Conservation (phyloP, 371 early-diverging fungal genomes). For the Zychaea mexicana region DNA sequence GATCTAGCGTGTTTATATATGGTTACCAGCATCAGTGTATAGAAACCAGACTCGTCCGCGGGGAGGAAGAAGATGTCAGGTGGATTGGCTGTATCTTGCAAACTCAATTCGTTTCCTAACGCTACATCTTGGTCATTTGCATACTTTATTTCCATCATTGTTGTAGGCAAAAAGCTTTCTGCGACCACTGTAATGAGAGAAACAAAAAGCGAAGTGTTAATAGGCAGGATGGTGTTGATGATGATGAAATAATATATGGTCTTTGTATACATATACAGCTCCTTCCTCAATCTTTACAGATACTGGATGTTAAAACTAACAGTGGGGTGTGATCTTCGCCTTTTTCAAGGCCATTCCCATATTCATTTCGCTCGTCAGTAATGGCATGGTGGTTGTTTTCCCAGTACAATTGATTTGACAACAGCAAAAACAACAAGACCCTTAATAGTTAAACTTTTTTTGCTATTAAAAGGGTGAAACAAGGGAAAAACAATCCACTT, state of each 20-base stretch:
- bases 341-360: slow-evolving; percentile 42
- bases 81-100: slow-evolving; percentile 32
- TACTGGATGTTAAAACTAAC: slow-evolving; percentile 16
- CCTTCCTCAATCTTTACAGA: too few species aligned
- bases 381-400: slow-evolving; percentile 40
- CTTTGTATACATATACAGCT: too few species aligned
- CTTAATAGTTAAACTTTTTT: too few species aligned
- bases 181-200: slow-evolving; percentile 19
- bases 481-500: too few species aligned
- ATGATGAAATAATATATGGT: too few species aligned
- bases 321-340: slow-evolving; percentile 48
- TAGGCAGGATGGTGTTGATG: too few species aligned
- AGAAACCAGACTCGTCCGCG: slow-evolving; percentile 39
- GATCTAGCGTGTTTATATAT: not conserved
- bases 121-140: slow-evolving; percentile 46
- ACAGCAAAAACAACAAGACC: too few species aligned
- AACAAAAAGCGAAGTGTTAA: too few species aligned
- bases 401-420: too few species aligned
- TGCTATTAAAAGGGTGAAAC: too few species aligned
- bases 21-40: slow-evolving; percentile 60
- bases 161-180: slow-evolving; percentile 36
- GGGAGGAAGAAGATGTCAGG: slow-evolving; percentile 49
- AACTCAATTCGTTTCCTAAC: slow-evolving; percentile 49
- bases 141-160: slow-evolving; percentile 44
- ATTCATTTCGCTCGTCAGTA: slow-evolving; percentile 49